A percentile compares a stretch with the other conserved stretches of the same genome.
These are phyloP conservation scores for Begonia loranthoides DNA, from an alignment of 306 rosid species.

Conservation along the genomic window DNA sequence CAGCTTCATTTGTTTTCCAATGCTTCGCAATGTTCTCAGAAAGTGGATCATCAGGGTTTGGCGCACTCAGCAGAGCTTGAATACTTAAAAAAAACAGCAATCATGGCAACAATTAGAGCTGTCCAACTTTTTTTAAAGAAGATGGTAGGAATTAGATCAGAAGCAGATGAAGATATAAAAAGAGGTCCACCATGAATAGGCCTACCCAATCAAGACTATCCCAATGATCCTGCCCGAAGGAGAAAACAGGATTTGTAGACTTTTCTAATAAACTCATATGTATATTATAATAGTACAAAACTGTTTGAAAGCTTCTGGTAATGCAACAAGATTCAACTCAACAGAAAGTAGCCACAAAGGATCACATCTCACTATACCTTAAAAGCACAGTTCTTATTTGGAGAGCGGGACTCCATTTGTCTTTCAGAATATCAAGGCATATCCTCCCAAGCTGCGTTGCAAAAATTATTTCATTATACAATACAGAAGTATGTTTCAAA, in stretches of 20 bases:
- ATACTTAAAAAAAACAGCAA: conserved; percentile 31
- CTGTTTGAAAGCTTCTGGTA: no score
- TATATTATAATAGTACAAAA: no score
- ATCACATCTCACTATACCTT: conserved; percentile 9
- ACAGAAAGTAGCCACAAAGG: background rate
- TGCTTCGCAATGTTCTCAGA: conserved; percentile 97
- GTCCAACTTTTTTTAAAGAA: no score
- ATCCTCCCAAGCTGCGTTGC: conserved; percentile 14
- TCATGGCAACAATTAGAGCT: background rate
- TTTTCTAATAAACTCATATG: no score
- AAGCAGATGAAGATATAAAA: no score
- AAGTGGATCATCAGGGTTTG: conserved; percentile 95
- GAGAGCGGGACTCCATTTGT: conserved; percentile 21
- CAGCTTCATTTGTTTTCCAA: conserved; percentile 83
- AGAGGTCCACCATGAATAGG: no score
- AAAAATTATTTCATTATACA: conserved; percentile 5
- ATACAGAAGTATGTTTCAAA: background rate
- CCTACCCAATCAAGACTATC: no score
- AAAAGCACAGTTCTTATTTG: conserved; percentile 19
- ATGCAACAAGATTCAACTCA: no score
- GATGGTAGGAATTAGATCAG: no score
- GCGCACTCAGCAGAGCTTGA: conserved; percentile 97
- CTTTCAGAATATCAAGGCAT: conserved; percentile 21
- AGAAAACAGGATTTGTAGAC: no score
- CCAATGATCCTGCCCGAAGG: no score